Base-by-base conservation (phyloP, 352 stramenopile genomes). In the Phytophthora ohioensis region DNA sequence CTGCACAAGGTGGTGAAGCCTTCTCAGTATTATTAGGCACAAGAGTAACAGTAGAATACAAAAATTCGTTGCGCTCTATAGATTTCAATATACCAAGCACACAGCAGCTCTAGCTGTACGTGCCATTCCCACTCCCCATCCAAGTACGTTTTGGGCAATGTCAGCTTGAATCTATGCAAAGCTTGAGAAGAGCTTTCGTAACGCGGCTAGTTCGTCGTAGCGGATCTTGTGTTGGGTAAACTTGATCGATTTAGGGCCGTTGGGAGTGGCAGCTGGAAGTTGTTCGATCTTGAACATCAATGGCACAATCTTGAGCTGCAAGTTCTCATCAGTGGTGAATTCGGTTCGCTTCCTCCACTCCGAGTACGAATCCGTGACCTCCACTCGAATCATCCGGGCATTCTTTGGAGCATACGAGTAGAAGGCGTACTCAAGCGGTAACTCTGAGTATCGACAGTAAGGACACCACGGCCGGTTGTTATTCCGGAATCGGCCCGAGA, bases 381-480 rank as follows among this genome's bases (percentile, higher is more conserved):
- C 81, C 10, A 93, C 79, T 5, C 84, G 81, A 57, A 93, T 71
- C 49, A 95, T 64, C 11, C 79, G 71, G 0, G 88, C 64, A 30
- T 82, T 76, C 3, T 79, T 76, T 1, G 85, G 85, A 10, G 88
- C 88, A 38, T 87, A 92, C n/a, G 74, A 68, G 46, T 88, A 89
- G 65, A 93, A 95, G 0, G 75, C 77, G 56, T 90, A 93, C 73
- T 95, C 83, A 15, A 92, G 32, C 1, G 85, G 83, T 32, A 92
- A 61, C 64, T 95, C 82, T 4, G 82, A 90, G 68, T 81, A 93
- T 15, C 88, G 85, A 53, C 88, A 95, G 73, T 92, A 95, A 13
- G 84, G 82, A 73, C 88, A 95, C 85, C 88, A 95, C 46, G 85
- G 83, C 3, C 88, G 78, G 43, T 93, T 87, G 67, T 95, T 95